phyloP scores from a whole-genome alignment of 1,139 yeast genomes.

The Suhomyces terraborum region DNA sequence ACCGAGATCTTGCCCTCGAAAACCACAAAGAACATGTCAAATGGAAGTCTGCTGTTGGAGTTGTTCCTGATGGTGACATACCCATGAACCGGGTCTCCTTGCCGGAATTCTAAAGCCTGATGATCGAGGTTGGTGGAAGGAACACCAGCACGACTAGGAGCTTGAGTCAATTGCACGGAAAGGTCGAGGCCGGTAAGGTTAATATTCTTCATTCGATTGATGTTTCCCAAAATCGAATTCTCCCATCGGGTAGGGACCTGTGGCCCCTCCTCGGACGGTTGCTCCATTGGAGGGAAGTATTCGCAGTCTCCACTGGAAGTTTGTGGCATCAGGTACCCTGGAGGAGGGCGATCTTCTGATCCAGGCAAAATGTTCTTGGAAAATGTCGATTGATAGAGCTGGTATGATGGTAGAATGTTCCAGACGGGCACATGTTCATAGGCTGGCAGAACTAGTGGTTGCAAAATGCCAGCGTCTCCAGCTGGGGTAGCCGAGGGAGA shows the following conservation, averaged over 20 bases:
- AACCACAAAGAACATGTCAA: conserved; percentile 45
- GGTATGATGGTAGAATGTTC: conserved; percentile 46
- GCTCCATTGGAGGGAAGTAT: conserved; percentile 15
- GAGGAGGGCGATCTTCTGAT: conserved; percentile 39
- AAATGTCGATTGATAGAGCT: conserved; percentile 43
- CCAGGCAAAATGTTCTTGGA: conserved; percentile 40
- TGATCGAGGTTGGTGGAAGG: conserved; percentile 33
- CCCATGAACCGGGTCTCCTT: conserved; percentile 45
- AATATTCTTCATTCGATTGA: conserved; percentile 26
- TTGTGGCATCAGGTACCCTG: conserved; percentile 32
- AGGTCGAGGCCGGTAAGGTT: conserved; percentile 21
- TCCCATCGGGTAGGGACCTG: conserved; percentile 24
- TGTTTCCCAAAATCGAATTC: conserved; percentile 28
- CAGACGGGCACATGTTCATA: conserved; percentile 32
- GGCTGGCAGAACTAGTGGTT: conserved; percentile 4
- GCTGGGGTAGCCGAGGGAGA: background rate
- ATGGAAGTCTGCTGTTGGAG: conserved; percentile 32
- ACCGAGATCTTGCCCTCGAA: conserved; percentile 36
- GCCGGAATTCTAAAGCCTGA: conserved; percentile 34
- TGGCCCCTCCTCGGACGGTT: background rate
- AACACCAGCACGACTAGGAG: conserved; percentile 21
- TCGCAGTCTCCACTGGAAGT: conserved; percentile 26
- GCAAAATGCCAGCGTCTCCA: background rate
- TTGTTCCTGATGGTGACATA: conserved; percentile 39
- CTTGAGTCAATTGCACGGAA: conserved; percentile 22